Base-by-base conservation (phyloP, 2,329 filamentous ascomycete species). In the Exophiala sp. region DNA sequence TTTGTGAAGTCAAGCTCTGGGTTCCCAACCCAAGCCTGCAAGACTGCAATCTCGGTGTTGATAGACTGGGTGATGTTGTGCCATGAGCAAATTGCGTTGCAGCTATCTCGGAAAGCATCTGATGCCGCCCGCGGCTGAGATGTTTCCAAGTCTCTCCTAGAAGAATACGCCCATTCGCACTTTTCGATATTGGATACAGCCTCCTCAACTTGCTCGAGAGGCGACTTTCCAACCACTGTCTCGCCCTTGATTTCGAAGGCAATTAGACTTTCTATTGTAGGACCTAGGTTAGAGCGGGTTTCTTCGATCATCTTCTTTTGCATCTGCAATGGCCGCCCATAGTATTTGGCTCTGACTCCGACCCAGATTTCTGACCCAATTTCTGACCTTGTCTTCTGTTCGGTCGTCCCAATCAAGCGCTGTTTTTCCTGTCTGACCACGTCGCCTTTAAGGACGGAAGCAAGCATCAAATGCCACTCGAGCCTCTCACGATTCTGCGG, bases 361-460 rank as follows among this genome's bases (percentile, higher is more conserved):
- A 96, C 76, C 91, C 94, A 99, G 16, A 97, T 79, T 62, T 86
- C 84, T n/a, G 76, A 75, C 65, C 82, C 84, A 63, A 86, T 71
- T 20, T 79, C 79, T 67, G 89, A 88, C 52, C 86, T 82, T 32
- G 83, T 82, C 65, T 88, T 87, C 60, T 91, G 84, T 42, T 89
- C 88, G 45, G 81, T 78, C 60, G 89, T 86, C 42, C 90, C 91
- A 62, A 95, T 94, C 65, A 99, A 72, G 41, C 94, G 85, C 71
- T 96, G 95, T 78, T 99, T 99, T 74, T 99, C 94, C 71, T 99
- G 94, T 65, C 90, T 89, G 54, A 99, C 92, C 7, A 99, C 94
- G 69, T 99, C 94, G 61, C 94, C 94, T 1, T 91, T 96, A 62
- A 99, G 75, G 3, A 99, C 94, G 11, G 92, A 95, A 55, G 92